Conservation (phyloP, 129 eudicot genomes). For the Mikania micrantha region DNA sequence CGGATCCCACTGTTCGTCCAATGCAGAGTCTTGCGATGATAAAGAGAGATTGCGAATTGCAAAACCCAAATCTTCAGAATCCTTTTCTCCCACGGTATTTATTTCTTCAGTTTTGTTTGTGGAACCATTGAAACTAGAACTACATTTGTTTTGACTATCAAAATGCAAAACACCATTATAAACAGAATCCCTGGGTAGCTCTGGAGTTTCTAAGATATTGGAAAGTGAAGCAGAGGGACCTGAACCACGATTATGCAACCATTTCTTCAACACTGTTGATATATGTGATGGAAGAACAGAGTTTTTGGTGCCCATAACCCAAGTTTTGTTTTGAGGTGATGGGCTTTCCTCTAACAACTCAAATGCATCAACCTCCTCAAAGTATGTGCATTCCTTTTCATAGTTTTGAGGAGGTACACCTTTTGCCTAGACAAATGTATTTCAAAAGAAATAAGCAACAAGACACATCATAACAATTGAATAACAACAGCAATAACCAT, state of each 20-base stretch:
- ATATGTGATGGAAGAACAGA: constrained; percentile 42
- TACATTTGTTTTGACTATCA: constrained; percentile 19
- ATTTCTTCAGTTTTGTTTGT: constrained; percentile 22
- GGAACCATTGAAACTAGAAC: constrained; percentile 10
- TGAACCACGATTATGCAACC: constrained; percentile 43
- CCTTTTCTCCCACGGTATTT: constrained; percentile 17
- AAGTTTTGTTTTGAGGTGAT: constrained; percentile 72
- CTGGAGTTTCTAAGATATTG: constrained; percentile 69
- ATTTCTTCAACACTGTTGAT: constrained; percentile 57
- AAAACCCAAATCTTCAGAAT: constrained; percentile 48
- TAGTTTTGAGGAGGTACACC: constrained; percentile 45
- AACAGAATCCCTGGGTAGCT: constrained; percentile 20
- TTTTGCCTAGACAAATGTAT: constrained; percentile 43
- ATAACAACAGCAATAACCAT: no score
- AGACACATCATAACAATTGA: neutral
- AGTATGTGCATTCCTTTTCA: constrained; percentile 81
- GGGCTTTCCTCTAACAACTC: constrained; percentile 94
- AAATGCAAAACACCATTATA: constrained; percentile 16
- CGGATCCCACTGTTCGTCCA: constrained; percentile 44
- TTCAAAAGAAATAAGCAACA: neutral
- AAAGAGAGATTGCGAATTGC: constrained; percentile 59
- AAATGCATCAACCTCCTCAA: constrained; percentile 83
- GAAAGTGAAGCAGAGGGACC: constrained; percentile 60
- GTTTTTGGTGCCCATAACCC: constrained; percentile 59
- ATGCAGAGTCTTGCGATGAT: constrained; percentile 42